Conservation (phyloP, 805 yeast genomes). For the Metschnikowia bowlesiae region DNA sequence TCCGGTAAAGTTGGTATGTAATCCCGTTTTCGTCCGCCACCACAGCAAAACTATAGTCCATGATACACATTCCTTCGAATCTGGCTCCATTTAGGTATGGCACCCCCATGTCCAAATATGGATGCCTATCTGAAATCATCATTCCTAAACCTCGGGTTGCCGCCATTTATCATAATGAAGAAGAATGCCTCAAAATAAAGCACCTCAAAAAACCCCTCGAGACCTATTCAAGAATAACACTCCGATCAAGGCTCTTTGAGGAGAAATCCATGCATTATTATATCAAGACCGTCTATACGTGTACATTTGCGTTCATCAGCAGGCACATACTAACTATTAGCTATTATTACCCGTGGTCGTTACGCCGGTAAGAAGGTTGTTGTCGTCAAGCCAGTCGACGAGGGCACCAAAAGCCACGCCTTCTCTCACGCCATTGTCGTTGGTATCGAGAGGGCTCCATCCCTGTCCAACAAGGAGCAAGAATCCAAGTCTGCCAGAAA, state of each 20-base stretch:
- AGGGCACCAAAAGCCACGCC: constrained; percentile 97
- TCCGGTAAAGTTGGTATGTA: constrained; percentile 99
- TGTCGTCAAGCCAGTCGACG: constrained; percentile 96
- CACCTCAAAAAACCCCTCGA: background rate
- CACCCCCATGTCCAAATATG: no score
- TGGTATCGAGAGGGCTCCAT: constrained; percentile 98
- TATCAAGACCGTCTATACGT: no score
- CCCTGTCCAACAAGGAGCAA: constrained; percentile 91
- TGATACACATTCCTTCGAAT: background rate
- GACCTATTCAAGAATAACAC: no score
- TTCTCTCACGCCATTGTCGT: constrained; percentile 99
- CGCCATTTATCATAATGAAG: no score
- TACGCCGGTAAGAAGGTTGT: constrained; percentile 99
- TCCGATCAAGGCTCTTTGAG: no score
- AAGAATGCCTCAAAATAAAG: no score
- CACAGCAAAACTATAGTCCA: background rate
- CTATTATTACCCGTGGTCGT: constrained; percentile 99
- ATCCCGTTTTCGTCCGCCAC: background rate
- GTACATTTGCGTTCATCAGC: background rate
- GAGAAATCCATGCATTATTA: no score
- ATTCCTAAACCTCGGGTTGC: no score
- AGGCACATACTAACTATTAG: constrained; percentile 36
- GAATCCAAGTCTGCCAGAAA: constrained; percentile 98
- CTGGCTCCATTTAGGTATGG: no score
- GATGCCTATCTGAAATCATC: no score